Evolutionary conservation across 345 rosid species (phyloP).

Genomic region (Clausena lansium): DNA sequence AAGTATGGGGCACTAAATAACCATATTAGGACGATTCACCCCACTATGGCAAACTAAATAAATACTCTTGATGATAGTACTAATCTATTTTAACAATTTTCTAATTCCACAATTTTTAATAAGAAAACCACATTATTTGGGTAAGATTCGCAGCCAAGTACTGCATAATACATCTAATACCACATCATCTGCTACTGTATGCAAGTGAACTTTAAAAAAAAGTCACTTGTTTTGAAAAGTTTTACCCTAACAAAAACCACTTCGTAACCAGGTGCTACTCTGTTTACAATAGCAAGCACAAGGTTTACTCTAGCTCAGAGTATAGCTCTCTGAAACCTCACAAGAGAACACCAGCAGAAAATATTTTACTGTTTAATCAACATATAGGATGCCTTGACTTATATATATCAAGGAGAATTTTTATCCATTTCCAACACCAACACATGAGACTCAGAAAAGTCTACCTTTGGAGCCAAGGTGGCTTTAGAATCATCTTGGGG

Average conservation of each 20-base stretch:
- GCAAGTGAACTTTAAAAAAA: background rate
- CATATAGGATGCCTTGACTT: background rate
- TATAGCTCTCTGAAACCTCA: background rate
- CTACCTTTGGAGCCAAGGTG: conserved; percentile 90
- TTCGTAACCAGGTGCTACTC: background rate
- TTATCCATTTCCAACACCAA: background rate
- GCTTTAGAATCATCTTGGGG: conserved; percentile 86
- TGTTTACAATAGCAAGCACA: background rate
- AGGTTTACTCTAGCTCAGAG: background rate
- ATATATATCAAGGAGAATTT: background rate
- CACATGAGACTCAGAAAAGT: background rate
- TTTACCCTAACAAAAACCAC: background rate
- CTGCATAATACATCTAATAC: background rate
- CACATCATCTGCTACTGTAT: background rate
- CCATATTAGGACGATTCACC: background rate
- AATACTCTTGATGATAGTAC: background rate
- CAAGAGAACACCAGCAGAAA: background rate
- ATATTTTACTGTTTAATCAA: background rate
- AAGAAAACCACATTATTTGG: background rate
- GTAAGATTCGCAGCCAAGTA: background rate
- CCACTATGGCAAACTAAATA: background rate
- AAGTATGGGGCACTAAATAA: background rate
- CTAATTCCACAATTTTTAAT: background rate
- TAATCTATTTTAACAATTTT: background rate
- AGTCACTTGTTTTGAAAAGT: background rate